Evolutionary conservation across 371 early-diverging fungal genomes (phyloP), one percentile per base, ranked within the genome.

Genomic region (Funneliformis caledonium): DNA sequence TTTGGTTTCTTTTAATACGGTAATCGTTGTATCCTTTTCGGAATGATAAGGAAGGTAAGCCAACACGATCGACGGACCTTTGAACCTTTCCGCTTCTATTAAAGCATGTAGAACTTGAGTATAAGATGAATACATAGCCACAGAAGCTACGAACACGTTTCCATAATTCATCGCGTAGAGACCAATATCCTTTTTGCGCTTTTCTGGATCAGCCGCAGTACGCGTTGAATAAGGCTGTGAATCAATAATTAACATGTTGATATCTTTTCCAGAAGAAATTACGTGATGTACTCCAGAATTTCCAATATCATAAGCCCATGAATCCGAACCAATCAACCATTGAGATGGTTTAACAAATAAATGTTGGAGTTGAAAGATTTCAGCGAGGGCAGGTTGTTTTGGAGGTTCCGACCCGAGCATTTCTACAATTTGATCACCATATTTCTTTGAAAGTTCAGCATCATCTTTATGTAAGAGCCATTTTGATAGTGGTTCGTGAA

Each of bases 121-220:
- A 85, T 95, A 96, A 59, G 93, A 94, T 7, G 94, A 87, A 84
- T 94, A 94, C 61, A 96, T 87, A 14, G 96, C 94, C 50, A 96
- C 94, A 0, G 97, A 95, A 33, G 98, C 97, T 22, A 97, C 97
- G 84, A 93, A 97, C 48, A 90, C 94, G 2, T 87, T 84, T 47
- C 96, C 96, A 86, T 96, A 97, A 88, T 93, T 95, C 95, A 97
- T 95, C 56, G 96, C 97, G 83, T 96, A 96, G 42, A 97, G 89
- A 80, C 96, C 98, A 82, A 97, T 89, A 84, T 97, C 97, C 89
- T 96, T 97, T 92, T 96, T 96, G 85, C 94, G 92, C 80, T 88
- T 86, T 73, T 93, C 92, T 6, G 84, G 83, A 76, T 82, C 81
- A 11, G 70, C 68, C 64, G 85, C 78, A 31, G 84, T 80, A 65